A percentile compares a stretch with the other conserved stretches of the same genome.
These are phyloP conservation scores for Pyrenochaeta sp. DNA, from an alignment of 2,329 filamentous ascomycete genomes.

Conservation along the genomic window DNA sequence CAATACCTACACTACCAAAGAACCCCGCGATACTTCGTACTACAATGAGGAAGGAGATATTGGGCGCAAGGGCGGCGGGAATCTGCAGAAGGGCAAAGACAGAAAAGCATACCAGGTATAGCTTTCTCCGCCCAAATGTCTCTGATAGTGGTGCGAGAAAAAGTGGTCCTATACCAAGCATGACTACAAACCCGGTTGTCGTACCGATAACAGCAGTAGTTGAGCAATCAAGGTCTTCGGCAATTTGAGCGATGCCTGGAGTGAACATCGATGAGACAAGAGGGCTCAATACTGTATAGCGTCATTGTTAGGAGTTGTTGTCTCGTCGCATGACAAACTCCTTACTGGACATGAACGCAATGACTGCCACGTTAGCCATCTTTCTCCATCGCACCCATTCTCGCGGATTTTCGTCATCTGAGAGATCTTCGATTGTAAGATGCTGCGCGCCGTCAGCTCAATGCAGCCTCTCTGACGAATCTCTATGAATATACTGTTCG, in stretches of 20 bases:
- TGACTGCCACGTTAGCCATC: slow-evolving; percentile 59
- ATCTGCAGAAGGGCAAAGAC: slow-evolving; percentile 58
- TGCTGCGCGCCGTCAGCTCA: slow-evolving; percentile 5
- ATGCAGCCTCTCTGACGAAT: neutral
- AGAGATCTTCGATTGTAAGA: slow-evolving; percentile 35
- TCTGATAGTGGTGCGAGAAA: slow-evolving; percentile 58
- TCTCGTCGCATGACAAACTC: too few species aligned
- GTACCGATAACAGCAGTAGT: slow-evolving; percentile 57
- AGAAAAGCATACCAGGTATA: slow-evolving; percentile 57
- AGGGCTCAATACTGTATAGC: slow-evolving; percentile 53
- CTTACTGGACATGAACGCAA: slow-evolving; percentile 59
- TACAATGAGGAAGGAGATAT: slow-evolving; percentile 55
- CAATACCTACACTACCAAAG: slow-evolving; percentile 60
- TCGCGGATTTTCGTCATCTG: slow-evolving; percentile 55
- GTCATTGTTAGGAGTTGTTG: slow-evolving; percentile 4
- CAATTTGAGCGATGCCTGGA: slow-evolving; percentile 60
- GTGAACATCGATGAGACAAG: slow-evolving; percentile 62
- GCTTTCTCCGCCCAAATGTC: slow-evolving; percentile 55
- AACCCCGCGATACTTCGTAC: slow-evolving; percentile 58
- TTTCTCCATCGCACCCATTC: slow-evolving; percentile 57
- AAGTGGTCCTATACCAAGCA: slow-evolving; percentile 59
- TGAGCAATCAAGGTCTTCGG: slow-evolving; percentile 54
- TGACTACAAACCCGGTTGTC: slow-evolving; percentile 61
- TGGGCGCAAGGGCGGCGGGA: slow-evolving; percentile 58
- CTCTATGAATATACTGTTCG: slow-evolving; percentile 32